phyloP scores from a whole-genome alignment of 2,329 filamentous ascomycete species.

The Hortaea sp. region DNA sequence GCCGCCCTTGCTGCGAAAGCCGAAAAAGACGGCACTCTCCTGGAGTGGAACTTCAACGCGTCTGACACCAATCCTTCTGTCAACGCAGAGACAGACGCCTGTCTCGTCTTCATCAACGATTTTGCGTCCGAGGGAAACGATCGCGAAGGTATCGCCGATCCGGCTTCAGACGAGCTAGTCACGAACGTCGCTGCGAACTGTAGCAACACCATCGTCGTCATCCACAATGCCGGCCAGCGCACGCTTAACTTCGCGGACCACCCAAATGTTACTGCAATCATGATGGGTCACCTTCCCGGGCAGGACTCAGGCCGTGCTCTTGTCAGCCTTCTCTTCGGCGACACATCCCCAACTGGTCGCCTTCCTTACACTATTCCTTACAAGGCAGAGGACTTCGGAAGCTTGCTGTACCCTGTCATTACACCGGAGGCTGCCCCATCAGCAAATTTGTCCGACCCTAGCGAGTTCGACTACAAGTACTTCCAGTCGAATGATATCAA shows the following conservation, averaged over 20 bases:
- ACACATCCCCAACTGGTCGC: conserved; percentile 64
- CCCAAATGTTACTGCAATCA: neutral
- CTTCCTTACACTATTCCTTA: conserved; percentile 62
- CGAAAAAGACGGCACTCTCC: neutral
- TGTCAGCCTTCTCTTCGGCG: conserved; percentile 65
- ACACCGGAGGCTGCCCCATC: conserved; percentile 57
- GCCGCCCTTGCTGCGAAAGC: neutral
- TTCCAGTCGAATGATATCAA: conserved; percentile 53
- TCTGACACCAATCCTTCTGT: neutral
- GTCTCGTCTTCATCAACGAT: neutral
- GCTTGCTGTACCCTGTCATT: conserved; percentile 47
- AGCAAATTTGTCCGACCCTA: conserved; percentile 56
- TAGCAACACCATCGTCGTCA: conserved; percentile 1
- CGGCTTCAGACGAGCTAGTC: neutral
- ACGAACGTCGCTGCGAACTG: neutral
- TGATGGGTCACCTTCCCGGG: conserved; percentile 31
- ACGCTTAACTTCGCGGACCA: neutral
- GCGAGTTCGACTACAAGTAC: conserved; percentile 66
- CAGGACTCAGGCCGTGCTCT: conserved; percentile 76
- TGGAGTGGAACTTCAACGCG: neutral
- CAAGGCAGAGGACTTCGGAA: conserved; percentile 17
- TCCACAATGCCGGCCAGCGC: conserved; percentile 1
- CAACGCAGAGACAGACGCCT: neutral
- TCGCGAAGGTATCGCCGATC: neutral
- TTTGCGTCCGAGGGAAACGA: neutral